Evolutionary conservation across 495 filamentous ascomycete species (phyloP).

Genomic region (Aspergillus asperescens): DNA sequence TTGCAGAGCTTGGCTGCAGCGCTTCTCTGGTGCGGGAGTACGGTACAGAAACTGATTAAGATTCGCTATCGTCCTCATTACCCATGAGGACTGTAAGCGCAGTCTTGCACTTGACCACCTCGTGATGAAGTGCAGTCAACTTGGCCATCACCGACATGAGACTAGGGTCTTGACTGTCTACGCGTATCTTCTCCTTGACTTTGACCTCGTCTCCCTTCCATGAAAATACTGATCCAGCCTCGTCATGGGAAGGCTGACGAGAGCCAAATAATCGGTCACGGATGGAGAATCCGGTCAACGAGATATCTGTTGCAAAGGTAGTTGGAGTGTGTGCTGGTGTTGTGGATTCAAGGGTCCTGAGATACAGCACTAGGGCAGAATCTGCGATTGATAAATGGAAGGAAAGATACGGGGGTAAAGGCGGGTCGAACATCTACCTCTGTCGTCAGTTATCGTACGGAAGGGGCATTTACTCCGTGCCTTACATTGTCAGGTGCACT

Average conservation of each 20-base stretch:
- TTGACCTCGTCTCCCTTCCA: constrained; percentile 67
- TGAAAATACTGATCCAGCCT: constrained; percentile 65
- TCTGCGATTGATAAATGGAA: constrained; percentile 76
- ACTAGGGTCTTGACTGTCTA: constrained; percentile 88
- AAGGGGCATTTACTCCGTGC: not conserved
- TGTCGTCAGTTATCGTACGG: not conserved
- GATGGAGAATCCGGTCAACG: constrained; percentile 52
- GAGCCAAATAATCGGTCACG: constrained; percentile 51
- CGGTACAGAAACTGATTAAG: not conserved
- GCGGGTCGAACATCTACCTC: constrained; percentile 50
- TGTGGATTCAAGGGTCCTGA: constrained; percentile 71
- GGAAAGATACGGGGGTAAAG: constrained; percentile 54
- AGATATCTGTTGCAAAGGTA: constrained; percentile 50
- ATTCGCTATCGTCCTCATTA: constrained; percentile 39
- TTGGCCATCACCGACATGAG: constrained; percentile 85
- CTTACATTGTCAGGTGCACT: constrained; percentile 49
- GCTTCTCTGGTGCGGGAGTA: not conserved
- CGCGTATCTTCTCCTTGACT: constrained; percentile 83
- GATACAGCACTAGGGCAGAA: constrained; percentile 66
- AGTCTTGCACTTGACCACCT: constrained; percentile 58
- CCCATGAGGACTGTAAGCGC: constrained; percentile 81
- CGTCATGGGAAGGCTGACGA: constrained; percentile 69
- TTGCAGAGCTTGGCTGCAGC: no score
- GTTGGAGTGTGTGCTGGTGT: constrained; percentile 55
- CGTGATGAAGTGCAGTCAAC: constrained; percentile 72